Percentiles rank a stretch among this genome's conserved stretches.
phyloP scores from a whole-genome alignment of 768 basidiomycete species.

The Pleurotus platypus region DNA sequence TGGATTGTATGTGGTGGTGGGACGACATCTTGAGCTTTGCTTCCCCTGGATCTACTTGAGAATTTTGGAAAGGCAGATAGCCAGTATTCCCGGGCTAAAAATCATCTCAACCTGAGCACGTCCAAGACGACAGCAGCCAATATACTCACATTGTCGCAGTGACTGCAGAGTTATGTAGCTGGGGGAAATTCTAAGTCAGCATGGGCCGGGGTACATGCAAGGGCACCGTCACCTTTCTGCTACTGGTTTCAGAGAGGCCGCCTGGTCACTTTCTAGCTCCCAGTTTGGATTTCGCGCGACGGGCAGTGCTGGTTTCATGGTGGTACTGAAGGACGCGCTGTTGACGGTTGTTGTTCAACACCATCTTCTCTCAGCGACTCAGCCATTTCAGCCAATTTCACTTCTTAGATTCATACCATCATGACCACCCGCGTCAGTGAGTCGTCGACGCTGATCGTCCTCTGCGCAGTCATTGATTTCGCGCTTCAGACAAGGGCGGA shows the following conservation, averaged over 20 bases:
- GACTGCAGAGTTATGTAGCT: conserved; percentile 67
- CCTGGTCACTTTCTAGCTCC: conserved; percentile 46
- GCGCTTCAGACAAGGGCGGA: conserved; percentile 60
- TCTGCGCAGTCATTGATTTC: conserved; percentile 9
- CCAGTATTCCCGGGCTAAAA: conserved; percentile 69
- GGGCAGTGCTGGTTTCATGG: conserved; percentile 37
- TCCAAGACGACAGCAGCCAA: background rate
- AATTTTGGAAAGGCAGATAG: conserved; percentile 69
- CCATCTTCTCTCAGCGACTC: conserved; percentile 1
- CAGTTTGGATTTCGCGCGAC: conserved; percentile 56
- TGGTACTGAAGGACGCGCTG: conserved; percentile 3
- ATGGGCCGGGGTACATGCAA: no score
- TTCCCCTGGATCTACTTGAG: conserved; percentile 58
- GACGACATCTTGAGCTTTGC: conserved; percentile 44
- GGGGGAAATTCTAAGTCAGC: background rate
- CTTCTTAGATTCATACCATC: background rate
- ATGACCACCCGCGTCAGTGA: conserved; percentile 65
- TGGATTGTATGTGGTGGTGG: conserved; percentile 68
- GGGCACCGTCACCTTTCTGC: conserved; percentile 49
- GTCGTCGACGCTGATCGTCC: conserved; percentile 25
- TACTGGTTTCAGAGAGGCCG: conserved; percentile 34
- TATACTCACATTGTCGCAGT: conserved; percentile 60
- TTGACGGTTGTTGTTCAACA: conserved; percentile 15
- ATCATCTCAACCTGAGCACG: background rate
- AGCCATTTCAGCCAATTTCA: conserved; percentile 9